phyloP scores from a whole-genome alignment of 2,329 filamentous ascomycete genomes.

The Colletotrichum graminicola region DNA sequence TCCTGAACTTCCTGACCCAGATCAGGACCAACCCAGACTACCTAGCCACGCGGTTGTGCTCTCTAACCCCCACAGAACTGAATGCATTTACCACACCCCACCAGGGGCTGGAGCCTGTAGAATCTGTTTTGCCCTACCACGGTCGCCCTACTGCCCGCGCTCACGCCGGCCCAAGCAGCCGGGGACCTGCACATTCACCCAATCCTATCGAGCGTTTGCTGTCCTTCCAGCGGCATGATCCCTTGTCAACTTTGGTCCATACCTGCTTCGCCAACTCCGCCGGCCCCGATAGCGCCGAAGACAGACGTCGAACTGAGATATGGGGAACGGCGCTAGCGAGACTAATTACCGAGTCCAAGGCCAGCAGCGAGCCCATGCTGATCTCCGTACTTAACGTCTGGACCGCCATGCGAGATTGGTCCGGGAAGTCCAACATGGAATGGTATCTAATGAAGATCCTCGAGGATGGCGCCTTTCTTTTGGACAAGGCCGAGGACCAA shows the following conservation, averaged over 20 bases:
- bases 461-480: conserved; percentile 89
- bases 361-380: conserved; percentile 82
- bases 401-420: conserved; percentile 89
- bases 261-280: conserved; percentile 91
- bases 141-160: conserved; percentile 62
- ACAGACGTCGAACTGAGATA: conserved; percentile 81
- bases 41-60: conserved; percentile 83
- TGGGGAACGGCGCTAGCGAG: conserved; percentile 92
- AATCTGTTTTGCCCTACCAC: conserved; percentile 83
- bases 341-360: conserved; percentile 82
- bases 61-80: conserved; percentile 81
- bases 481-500: conserved; percentile 87
- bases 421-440: conserved; percentile 89
- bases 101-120: conserved; percentile 82
- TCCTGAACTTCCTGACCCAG: conserved; percentile 83
- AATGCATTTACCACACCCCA: conserved; percentile 82
- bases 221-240: conserved; percentile 90
- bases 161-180: conserved; percentile 52
- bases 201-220: conserved; percentile 85
- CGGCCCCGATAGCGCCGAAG: conserved; percentile 84
- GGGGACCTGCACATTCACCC: conserved; percentile 56
- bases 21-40: conserved; percentile 90
- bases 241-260: conserved; percentile 85
- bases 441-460: conserved; percentile 95
- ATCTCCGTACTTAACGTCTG: conserved; percentile 89